Base-by-base conservation (phyloP, 73 alveolate genomes). In the Blepharisma stoltei region DNA sequence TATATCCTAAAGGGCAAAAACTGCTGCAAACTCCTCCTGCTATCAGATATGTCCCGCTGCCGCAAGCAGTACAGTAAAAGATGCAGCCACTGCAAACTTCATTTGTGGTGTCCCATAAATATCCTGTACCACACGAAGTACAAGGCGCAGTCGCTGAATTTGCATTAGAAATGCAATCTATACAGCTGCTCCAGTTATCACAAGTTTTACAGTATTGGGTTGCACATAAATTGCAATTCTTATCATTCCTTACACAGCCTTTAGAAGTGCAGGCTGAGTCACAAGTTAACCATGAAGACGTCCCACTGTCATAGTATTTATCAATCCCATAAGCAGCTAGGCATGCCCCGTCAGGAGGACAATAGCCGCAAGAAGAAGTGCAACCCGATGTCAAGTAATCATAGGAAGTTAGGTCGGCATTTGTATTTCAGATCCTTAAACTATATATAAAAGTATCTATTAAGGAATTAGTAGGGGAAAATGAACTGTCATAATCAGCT, bases 181-280 rank as follows among this genome's bases (percentile, higher is more conserved):
- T 25, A 25, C 73, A 60, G 23, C 47, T 20, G 2, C 4, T 18
- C 14, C 14, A 60, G 23, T 5, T 38, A 3, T 2, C 2, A 5
- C 73, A 60, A 60, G 73, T 60, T n/a, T 0, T 2, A 25, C 73
- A 60, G 2, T 60, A 9, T 25, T 60, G 73, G 46, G 0, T 25
- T 2, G 38, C 6, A 5, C 73, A 60, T 14, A 60, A 38, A 60
- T 60, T 60, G 73, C 73, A 60, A 2, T 5, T 60, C 5, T 14
- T 60, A 25, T 60, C 73, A 25, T 60, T 20, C 5, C 73, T 60
- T 20, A 60, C 73, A 60, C 73, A 60, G 14, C 73, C 73, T 52
- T 52, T 52, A 14, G 73, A 14, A 38, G 73, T 2, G 46, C 73
- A 60, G 14, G 46, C 38, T 14, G 37, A 18, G 23, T 60, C 23